Base-by-base conservation (phyloP, 2,329 filamentous ascomycete species). In the Fusarium algeriense region DNA sequence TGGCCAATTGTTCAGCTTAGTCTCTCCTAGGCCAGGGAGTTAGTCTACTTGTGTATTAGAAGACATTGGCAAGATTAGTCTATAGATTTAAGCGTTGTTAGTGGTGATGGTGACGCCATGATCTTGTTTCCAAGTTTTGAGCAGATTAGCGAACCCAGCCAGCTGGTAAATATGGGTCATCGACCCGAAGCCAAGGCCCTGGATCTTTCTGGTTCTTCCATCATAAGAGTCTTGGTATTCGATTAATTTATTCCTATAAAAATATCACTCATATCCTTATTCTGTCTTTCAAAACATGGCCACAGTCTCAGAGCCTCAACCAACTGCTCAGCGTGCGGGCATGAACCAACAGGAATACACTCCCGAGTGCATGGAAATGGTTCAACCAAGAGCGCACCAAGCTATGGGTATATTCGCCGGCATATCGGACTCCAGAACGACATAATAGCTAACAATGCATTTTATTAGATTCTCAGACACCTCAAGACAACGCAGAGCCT, bases 381-480 rank as follows among this genome's bases (percentile, higher is more conserved):
- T 8, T 15, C 61, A 64, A 7, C 61, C 61, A 32, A 19, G 35
- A 11, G 23, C 41, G 1, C 4, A 60, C 4, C 56, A 60, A 10
- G 14, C 34, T 7, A 63, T 59, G 54, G 30, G 60, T 63, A 63
- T 4, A 3, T 30, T 30, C 6, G 3, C 30, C 5, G 23, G 53
- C 12, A 41, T 41, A 3, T 13, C n/a, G 38, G 6, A 6, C n/a
- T n/a, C n/a, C n/a, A n/a, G n/a, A n/a, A n/a, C n/a, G n/a, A n/a
- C n/a, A n/a, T n/a, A n/a, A n/a, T n/a, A 4, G 2, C 13, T 43
- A 23, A 43, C n/a, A 23, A 20, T 8, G 2, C 7, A 4, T 20
- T 23, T 13, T 9, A 30, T 10, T 26, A 76, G 74, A 74, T 43
- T 30, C 71, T 6, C 63, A 69, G 38, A 58, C 60, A 23, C 72